A percentile compares a stretch with the other conserved stretches of the same genome.
These are phyloP conservation scores for Albugo laibachii DNA, from an alignment of 352 stramenopile genomes.

Conservation along the genomic window DNA sequence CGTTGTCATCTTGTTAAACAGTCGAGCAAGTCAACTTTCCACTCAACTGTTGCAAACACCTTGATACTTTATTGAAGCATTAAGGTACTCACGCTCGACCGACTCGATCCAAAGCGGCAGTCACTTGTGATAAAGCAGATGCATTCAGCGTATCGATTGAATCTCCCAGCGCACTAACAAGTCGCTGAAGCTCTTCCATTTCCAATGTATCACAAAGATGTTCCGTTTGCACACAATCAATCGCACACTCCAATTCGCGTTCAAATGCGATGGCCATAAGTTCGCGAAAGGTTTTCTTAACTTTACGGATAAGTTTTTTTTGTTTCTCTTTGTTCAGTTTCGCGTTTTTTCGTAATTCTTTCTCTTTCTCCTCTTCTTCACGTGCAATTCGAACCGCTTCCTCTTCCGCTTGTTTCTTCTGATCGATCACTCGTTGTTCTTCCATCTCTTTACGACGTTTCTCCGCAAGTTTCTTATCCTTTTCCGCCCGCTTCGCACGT, in stretches of 20 bases:
- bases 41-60: too few species aligned
- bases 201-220: conserved; percentile 47
- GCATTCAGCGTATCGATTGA: conserved; percentile 27
- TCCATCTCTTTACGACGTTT: conserved; percentile 62
- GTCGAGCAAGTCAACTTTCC: too few species aligned
- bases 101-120: conserved; percentile 6
- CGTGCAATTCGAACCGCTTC: conserved; percentile 21
- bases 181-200: conserved; percentile 41
- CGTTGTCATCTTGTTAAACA: too few species aligned
- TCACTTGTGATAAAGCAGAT: conserved; percentile 29
- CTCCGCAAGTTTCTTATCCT: conserved; percentile 57
- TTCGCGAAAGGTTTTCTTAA: conserved; percentile 73
- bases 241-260: conserved; percentile 27
- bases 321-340: conserved; percentile 70
- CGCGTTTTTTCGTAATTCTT: conserved; percentile 38
- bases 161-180: conserved; percentile 38
- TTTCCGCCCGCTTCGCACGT: conserved; percentile 65
- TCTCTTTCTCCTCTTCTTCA: conserved; percentile 48
- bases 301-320: conserved; percentile 65
- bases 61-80: too few species aligned
- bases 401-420: conserved; percentile 38
- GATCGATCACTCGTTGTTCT: conserved; percentile 39
- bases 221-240: conserved; percentile 59
- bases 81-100: too few species aligned
- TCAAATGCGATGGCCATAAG: conserved; percentile 41